Evolutionary conservation across 495 filamentous ascomycete species (phyloP), one percentile per base, ranked within the genome.

Genomic region (Podospora pseudoanserina): DNA sequence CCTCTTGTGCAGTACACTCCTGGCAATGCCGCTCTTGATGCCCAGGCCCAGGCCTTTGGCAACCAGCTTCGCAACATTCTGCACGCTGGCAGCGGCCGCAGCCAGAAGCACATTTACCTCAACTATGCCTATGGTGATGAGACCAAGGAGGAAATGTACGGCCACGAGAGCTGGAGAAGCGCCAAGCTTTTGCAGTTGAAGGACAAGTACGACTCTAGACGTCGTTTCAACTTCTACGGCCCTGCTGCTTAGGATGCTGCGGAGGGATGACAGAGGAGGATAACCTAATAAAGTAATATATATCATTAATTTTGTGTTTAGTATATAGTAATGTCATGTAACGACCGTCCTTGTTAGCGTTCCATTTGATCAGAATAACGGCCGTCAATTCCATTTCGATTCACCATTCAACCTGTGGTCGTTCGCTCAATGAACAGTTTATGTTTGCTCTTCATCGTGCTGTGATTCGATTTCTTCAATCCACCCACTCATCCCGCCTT

Each of bases 101-200:
- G 68, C 4, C 69, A 83, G 34, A 60, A 84, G 64, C 75, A 80
- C 34, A 73, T 82, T 0, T 89, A 89, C 66, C 82, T 89, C 58
- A 90, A 89, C 71, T 89, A 90, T 75, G 87, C 87, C 0, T 79
- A 80, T 63, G 86, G 87, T 2, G 74, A 82, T 34, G 87, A 90
- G 77, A 73, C 71, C 0, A 32, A 65, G 7, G 28, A 81, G 74
- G 70, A 77, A 32, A 72, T 76, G 74, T 89, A 89, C 65, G 86
- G 87, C 0, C 71, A 74, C 62, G 85, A 86, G 62, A n/a, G 65
- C 18, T 87, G 85, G 83, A 74, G 85, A 1, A 75, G 77, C 71
- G 64, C 77, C 7, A 71, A 72, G 5, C 73, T 90, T 63, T 65
- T 65, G 44, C 71, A 60, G 6, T 66, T 89, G 72, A 88, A 89